These are phyloP conservation scores for Rubia occidens DNA, from an alignment of 305 asterid genomes.

Conservation along the genomic window DNA sequence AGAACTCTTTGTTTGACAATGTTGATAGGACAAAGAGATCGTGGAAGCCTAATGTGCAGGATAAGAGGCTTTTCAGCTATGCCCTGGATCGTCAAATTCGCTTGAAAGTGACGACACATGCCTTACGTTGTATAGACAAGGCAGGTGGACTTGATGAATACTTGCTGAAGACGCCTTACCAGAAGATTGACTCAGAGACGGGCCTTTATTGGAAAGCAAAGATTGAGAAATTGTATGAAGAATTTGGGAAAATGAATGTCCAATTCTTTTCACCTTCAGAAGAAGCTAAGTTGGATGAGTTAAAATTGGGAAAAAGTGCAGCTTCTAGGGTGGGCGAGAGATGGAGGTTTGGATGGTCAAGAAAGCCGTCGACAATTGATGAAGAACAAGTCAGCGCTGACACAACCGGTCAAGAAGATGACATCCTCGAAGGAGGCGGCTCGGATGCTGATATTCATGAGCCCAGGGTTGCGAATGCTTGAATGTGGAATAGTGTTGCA, in stretches of 20 bases:
- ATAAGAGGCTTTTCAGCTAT: constrained; percentile 87
- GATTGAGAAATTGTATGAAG: constrained; percentile 79
- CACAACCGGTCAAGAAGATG: constrained; percentile 16
- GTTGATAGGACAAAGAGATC: constrained; percentile 59
- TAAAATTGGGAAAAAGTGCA: constrained; percentile 46
- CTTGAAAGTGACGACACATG: constrained; percentile 82
- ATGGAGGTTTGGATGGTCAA: constrained; percentile 23
- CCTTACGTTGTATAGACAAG: constrained; percentile 94
- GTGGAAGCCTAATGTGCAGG: constrained; percentile 95
- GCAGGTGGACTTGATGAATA: constrained; percentile 97
- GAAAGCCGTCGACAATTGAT: constrained; percentile 30
- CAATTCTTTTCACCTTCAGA: constrained; percentile 78
- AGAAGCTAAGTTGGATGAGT: constrained; percentile 55
- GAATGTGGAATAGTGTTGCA: constrained; percentile 18
- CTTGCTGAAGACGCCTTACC: constrained; percentile 84
- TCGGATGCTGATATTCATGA: constrained; percentile 35
- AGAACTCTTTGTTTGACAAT: constrained; percentile 19
- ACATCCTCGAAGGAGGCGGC: constrained; percentile 20
- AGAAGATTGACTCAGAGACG: constrained; percentile 84
- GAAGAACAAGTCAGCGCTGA: constrained; percentile 26
- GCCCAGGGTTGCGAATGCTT: constrained; percentile 57
- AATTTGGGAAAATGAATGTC: constrained; percentile 84
- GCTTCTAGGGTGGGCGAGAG: constrained; percentile 46
- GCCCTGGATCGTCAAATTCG: constrained; percentile 73
- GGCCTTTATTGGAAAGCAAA: constrained; percentile 89